Base-by-base conservation (phyloP, 306 rosid species). In the Adenanthera pavonina region DNA sequence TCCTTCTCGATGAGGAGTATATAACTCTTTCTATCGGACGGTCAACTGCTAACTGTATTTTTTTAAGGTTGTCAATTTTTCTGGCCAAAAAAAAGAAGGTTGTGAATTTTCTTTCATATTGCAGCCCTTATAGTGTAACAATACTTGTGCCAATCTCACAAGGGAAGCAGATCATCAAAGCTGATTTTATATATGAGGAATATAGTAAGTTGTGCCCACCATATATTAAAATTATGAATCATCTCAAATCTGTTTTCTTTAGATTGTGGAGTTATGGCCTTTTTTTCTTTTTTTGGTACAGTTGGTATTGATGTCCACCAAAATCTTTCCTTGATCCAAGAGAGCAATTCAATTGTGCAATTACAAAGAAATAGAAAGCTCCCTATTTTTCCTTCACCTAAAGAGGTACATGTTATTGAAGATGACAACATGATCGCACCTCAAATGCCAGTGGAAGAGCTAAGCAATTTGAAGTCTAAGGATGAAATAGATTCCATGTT, bases 271-370 rank as follows among this genome's bases (percentile, higher is more conserved):
- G 74, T 75, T 65, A 15, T 68, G 33, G 65, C 65, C 60, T 75
- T 51, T 60, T 36, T 64, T 66, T 75, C 17, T 66, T 44, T 46
- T 59, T 81, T 89, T 53, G 16, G 69, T 83, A 75, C 83, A 95
- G 99, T 95, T 89, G 99, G 99, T 60, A 86, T 95, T 84, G 99
- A 95, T 88, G 79, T 90, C 78, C 91, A 76, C 88, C 94, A 85
- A 74, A 92, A 87, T 73, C 84, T 92, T 64, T 64, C 80, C 69
- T 73, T 93, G 80, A 81, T 68, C 78, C 87, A 83, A 82, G 94
- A 81, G 79, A 78, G 81, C 77, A 87, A 79, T 72, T 68, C 85
- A 67, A 87, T 78, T 75, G 49, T 68, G 76, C 83, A 75, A 67
- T 59, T 81, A 64, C 88, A 82, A 81, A 68, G 84, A 84, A 89